Conservation (phyloP, 306 rosid species). For the Leucaena leucocephala region DNA sequence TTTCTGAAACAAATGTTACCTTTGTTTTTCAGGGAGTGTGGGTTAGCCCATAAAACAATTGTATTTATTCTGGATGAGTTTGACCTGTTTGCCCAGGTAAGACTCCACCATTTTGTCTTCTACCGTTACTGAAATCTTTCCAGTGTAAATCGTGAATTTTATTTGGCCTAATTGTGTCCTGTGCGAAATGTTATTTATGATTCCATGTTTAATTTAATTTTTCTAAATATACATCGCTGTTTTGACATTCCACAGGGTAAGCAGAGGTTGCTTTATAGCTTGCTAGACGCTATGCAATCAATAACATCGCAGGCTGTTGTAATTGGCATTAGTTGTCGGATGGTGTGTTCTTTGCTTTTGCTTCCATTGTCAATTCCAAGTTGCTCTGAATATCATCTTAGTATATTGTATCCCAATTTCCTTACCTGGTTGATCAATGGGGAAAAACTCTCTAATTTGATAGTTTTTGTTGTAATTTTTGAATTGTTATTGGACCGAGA, state of each 20-base stretch:
- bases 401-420: background rate
- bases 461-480: conserved; percentile 14
- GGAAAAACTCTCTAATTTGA: conserved; percentile 10
- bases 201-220: conserved; percentile 27
- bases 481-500: conserved; percentile 18
- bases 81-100: conserved; percentile 94
- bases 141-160: background rate
- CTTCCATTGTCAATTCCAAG: conserved; percentile 32
- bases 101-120: conserved; percentile 33
- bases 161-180: too few species aligned
- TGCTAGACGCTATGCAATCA: conserved; percentile 94
- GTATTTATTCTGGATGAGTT: conserved; percentile 86
- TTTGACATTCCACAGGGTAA: conserved; percentile 67
- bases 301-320: conserved; percentile 90
- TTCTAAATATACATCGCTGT: conserved; percentile 26
- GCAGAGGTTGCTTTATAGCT: conserved; percentile 83
- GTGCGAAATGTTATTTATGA: conserved; percentile 21
- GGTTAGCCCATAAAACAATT: conserved; percentile 88
- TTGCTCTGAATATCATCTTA: background rate
- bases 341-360: conserved; percentile 59
- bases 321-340: conserved; percentile 80
- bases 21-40: conserved; percentile 78
- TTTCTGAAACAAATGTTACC: conserved; percentile 31
- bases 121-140: conserved; percentile 33
- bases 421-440: background rate